Percentiles rank a stretch among this genome's conserved stretches.
phyloP scores from a whole-genome alignment of 352 stramenopile genomes.

The Globisporangium splendens region DNA sequence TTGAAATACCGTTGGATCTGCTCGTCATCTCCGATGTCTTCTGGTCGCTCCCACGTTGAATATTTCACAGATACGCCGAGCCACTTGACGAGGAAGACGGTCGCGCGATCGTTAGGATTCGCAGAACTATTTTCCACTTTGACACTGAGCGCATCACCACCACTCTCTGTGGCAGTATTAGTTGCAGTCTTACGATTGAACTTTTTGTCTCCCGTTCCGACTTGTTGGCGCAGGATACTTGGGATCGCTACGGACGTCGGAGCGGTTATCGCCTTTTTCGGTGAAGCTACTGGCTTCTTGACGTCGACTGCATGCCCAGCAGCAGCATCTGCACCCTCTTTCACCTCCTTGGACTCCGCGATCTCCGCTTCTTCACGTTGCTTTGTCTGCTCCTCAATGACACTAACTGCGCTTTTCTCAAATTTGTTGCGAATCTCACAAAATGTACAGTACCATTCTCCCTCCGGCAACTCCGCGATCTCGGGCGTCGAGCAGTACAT shows the following conservation, averaged over 20 bases:
- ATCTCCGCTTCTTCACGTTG: constrained; percentile 15
- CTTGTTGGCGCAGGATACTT: constrained; percentile 43
- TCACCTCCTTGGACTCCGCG: constrained; percentile 8
- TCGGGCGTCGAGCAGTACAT: constrained; percentile 77
- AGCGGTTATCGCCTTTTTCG: constrained; percentile 1
- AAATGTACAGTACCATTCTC: constrained; percentile 82
- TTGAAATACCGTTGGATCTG: constrained; percentile 90
- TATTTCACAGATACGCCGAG: constrained; percentile 79
- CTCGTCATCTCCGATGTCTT: constrained; percentile 88
- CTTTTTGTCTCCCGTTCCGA: constrained; percentile 55
- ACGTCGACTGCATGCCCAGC: background rate
- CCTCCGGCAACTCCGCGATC: constrained; percentile 65
- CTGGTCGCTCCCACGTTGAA: constrained; percentile 84
- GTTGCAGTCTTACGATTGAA: constrained; percentile 52
- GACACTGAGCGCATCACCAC: constrained; percentile 19
- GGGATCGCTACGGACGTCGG: constrained; percentile 24
- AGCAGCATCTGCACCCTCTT: background rate
- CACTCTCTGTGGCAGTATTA: constrained; percentile 20
- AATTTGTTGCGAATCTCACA: constrained; percentile 57
- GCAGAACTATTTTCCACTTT: constrained; percentile 7
- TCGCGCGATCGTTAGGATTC: constrained; percentile 39
- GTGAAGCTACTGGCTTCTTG: constrained; percentile 1
- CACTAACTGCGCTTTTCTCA: constrained; percentile 19
- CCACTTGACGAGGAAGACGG: constrained; percentile 89
- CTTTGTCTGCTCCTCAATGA: background rate